A percentile compares a stretch with the other conserved stretches of the same genome.
These are phyloP conservation scores for Schizochytrium sp. DNA, from an alignment of 108 stramenopile genomes.

Conservation along the genomic window DNA sequence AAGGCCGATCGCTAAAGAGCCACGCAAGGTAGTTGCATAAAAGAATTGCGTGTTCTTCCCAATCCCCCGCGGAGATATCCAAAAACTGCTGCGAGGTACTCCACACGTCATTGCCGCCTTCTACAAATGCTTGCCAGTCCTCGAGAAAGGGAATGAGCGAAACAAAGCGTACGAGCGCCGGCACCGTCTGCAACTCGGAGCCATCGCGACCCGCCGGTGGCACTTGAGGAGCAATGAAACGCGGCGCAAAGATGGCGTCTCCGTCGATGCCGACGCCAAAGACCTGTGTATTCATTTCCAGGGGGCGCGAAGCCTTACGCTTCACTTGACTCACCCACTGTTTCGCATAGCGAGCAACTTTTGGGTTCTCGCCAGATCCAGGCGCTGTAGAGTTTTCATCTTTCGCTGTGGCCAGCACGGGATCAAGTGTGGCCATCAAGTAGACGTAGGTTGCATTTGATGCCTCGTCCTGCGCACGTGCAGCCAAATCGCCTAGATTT, in stretches of 20 bases:
- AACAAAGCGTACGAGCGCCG: conserved; percentile 53
- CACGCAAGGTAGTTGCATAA: conserved; percentile 59
- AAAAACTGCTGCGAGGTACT: conserved; percentile 59
- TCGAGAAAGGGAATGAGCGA: conserved; percentile 56
- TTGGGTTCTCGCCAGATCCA: neutral
- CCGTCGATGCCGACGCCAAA: neutral
- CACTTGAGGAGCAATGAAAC: neutral
- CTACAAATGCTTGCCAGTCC: conserved; percentile 55
- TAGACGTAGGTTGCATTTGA: conserved; percentile 24
- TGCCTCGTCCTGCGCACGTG: neutral
- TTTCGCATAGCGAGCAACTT: neutral
- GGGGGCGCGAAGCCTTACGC: neutral
- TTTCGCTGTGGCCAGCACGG: conserved; percentile 17
- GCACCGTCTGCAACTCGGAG: conserved; percentile 17
- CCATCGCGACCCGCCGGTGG: neutral
- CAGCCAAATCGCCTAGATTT: neutral
- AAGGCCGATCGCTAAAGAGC: conserved; percentile 32
- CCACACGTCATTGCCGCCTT: conserved; percentile 48
- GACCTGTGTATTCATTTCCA: neutral
- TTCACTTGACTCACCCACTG: neutral
- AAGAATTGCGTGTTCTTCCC: conserved; percentile 61
- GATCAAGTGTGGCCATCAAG: conserved; percentile 28
- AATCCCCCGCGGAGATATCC: conserved; percentile 62
- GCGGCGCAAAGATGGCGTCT: neutral
- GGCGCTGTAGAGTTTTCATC: neutral